phyloP scores from a whole-genome alignment of 805 yeast species.

The Blastobotrys muscicola region DNA sequence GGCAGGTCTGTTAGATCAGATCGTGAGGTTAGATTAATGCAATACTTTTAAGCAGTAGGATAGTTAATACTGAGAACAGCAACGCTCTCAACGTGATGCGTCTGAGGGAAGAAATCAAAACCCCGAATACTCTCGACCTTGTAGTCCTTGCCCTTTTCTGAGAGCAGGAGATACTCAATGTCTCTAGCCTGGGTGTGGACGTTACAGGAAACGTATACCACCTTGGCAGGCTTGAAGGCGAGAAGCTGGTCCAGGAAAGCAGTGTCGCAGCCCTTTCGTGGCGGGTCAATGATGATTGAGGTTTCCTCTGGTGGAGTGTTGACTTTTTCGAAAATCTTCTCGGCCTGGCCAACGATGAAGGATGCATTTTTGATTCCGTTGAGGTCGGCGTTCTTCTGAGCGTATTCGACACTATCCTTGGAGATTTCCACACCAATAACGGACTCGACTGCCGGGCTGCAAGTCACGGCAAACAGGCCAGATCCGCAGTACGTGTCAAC shows the following conservation, averaged over 20 bases:
- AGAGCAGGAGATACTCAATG: constrained; percentile 66
- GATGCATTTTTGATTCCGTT: constrained; percentile 71
- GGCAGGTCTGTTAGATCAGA: not conserved
- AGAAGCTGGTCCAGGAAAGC: constrained; percentile 78
- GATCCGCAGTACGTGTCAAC: constrained; percentile 97
- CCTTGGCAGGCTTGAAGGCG: constrained; percentile 70
- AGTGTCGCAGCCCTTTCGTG: constrained; percentile 93
- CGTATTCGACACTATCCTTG: constrained; percentile 84
- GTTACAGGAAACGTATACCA: constrained; percentile 94
- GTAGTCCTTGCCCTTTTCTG: constrained; percentile 47
- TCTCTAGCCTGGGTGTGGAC: constrained; percentile 98
- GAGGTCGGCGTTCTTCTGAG: constrained; percentile 60
- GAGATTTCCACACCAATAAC: constrained; percentile 93
- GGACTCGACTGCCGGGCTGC: constrained; percentile 68
- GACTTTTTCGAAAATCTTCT: constrained; percentile 63
- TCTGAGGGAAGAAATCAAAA: constrained; percentile 93
- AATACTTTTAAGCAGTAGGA: not conserved
- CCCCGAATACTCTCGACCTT: constrained; percentile 78
- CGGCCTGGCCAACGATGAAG: constrained; percentile 89
- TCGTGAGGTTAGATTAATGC: not conserved
- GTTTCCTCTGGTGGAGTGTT: constrained; percentile 63
- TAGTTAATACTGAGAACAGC: constrained; percentile 44
- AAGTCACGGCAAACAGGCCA: constrained; percentile 83
- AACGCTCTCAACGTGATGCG: constrained; percentile 85
- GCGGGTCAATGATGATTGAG: constrained; percentile 90